phyloP scores from a whole-genome alignment of 202 grass and related monocot species.

The Panicum hallii region DNA sequence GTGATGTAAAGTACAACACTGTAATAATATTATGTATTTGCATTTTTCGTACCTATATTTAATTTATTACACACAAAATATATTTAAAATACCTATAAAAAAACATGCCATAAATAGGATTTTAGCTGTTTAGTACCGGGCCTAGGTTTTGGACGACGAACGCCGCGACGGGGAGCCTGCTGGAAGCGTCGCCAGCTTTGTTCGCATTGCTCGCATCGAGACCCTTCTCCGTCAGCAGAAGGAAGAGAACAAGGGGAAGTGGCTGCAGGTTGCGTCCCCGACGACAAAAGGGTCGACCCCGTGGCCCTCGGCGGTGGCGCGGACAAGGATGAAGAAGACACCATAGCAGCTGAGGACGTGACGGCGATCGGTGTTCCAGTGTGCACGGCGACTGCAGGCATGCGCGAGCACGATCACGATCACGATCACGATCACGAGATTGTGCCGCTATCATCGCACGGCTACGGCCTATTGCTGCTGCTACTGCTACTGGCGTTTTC shows the following conservation, averaged over 20 bases:
- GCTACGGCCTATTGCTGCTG: neutral
- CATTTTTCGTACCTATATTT: too few relatives aligned
- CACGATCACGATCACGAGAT: neutral
- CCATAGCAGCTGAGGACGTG: neutral
- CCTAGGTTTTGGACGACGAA: too few relatives aligned
- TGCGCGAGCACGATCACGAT: neutral
- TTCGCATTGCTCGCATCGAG: neutral
- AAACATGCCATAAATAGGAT: too few relatives aligned
- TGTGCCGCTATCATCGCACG: neutral
- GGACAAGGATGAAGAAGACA: neutral
- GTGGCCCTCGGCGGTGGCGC: neutral
- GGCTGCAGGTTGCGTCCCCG: neutral
- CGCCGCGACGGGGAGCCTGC: too few relatives aligned
- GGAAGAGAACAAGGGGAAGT: neutral
- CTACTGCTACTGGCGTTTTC: neutral
- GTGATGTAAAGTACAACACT: too few relatives aligned
- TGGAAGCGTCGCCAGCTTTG: neutral
- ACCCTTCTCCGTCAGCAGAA: neutral
- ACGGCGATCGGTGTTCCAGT: conserved; percentile 24
- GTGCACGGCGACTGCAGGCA: neutral
- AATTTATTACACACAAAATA: too few relatives aligned
- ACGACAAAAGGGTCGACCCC: neutral
- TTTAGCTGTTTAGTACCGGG: too few relatives aligned
- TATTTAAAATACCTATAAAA: too few relatives aligned
- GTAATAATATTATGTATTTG: too few relatives aligned